A percentile compares a stretch with the other conserved stretches of the same genome.
Evolutionary conservation across 2,329 filamentous ascomycete genomes (phyloP).

Genomic region (Beauveria sp.): DNA sequence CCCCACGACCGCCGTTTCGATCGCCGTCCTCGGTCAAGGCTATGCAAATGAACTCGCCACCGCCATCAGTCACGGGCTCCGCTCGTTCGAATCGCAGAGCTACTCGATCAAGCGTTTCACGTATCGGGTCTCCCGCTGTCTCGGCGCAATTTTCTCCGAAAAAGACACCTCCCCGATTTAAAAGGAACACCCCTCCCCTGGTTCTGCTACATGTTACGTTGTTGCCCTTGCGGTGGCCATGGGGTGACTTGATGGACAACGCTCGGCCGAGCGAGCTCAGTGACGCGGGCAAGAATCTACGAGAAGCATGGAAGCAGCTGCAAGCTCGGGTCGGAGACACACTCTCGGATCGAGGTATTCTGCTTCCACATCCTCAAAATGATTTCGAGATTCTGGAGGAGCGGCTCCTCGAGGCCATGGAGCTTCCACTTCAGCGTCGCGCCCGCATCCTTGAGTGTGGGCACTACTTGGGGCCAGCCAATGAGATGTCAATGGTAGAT

Average conservation of each 20-base stretch:
- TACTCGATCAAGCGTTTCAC: constrained; percentile 41
- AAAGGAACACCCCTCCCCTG: constrained; percentile 53
- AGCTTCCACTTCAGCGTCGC: constrained; percentile 55
- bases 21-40: constrained; percentile 62
- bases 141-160: constrained; percentile 48
- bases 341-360: constrained; percentile 63
- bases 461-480: constrained; percentile 61
- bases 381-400: constrained; percentile 78
- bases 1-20: constrained; percentile 57
- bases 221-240: constrained; percentile 60
- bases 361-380: constrained; percentile 70
- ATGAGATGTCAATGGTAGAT: constrained; percentile 34
- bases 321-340: constrained; percentile 66
- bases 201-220: constrained; percentile 73
- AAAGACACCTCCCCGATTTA: constrained; percentile 52
- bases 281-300: constrained; percentile 41
- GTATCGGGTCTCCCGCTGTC: constrained; percentile 46
- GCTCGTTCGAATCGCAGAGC: constrained; percentile 45
- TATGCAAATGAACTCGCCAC: constrained; percentile 64
- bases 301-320: constrained; percentile 57
- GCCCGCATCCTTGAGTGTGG: constrained; percentile 68
- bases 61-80: constrained; percentile 48
- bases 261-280: constrained; percentile 33
- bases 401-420: constrained; percentile 64
- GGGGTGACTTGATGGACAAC: constrained; percentile 48